These are phyloP conservation scores for Psidium guajava DNA, from an alignment of 345 rosid genomes.

Conservation along the genomic window DNA sequence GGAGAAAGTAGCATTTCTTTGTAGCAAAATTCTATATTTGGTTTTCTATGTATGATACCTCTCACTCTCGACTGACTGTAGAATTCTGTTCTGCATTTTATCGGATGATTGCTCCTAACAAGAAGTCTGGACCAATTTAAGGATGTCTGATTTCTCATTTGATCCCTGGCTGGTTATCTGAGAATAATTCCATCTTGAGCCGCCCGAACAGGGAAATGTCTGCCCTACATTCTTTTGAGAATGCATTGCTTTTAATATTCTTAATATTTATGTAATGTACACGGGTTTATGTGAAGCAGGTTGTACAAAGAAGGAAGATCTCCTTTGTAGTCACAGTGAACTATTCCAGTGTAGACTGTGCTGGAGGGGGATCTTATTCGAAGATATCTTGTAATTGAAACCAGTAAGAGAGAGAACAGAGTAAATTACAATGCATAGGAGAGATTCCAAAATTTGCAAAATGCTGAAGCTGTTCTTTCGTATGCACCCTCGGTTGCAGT, in stretches of 20 bases:
- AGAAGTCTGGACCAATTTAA: background rate
- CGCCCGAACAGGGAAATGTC: background rate
- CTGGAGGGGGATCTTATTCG: background rate
- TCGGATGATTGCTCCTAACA: background rate
- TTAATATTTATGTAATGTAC: background rate
- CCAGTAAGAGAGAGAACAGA: background rate
- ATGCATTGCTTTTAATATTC: background rate
- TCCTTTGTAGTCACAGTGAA: background rate
- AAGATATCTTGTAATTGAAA: background rate
- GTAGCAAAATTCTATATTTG: background rate
- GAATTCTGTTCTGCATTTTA: background rate
- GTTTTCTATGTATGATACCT: background rate
- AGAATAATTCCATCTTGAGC: background rate
- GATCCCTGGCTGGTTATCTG: background rate
- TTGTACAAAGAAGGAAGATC: background rate
- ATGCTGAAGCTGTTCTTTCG: background rate
- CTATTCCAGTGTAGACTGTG: background rate
- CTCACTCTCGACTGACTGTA: background rate
- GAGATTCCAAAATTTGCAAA: background rate
- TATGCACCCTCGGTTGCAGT: background rate
- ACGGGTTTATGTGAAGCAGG: background rate
- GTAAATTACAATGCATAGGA: background rate
- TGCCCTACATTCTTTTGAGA: background rate
- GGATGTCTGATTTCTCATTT: background rate
- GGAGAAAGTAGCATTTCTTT: conserved; percentile 31